Evolutionary conservation across 1,284 basidiomycete species (phyloP).

Genomic region (Chondrostereum purpureum): DNA sequence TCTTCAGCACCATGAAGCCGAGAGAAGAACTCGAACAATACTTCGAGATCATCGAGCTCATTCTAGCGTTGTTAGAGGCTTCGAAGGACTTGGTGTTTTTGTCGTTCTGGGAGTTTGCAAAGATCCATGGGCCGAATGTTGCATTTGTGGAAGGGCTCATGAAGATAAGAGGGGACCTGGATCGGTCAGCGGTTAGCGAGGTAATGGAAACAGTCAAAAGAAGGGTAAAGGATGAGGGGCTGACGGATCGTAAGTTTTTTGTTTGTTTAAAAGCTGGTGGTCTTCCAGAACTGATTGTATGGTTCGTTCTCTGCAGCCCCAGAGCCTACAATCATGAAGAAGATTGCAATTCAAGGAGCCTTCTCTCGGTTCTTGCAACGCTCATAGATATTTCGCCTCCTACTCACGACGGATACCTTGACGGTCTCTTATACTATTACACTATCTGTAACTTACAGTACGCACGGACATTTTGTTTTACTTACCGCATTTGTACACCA

Average conservation of each 20-base stretch:
- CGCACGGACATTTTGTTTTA: not conserved
- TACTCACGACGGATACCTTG: not conserved
- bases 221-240: conserved; percentile 84
- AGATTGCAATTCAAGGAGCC: conserved; percentile 67
- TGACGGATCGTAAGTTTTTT: conserved; percentile 71
- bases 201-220: conserved; percentile 93
- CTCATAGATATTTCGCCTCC: not conserved
- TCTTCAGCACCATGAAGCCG: conserved; percentile 79
- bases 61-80: conserved; percentile 81
- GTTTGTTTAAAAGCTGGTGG: no score
- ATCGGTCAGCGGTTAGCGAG: conserved; percentile 80
- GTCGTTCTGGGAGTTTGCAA: conserved; percentile 95
- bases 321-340: conserved; percentile 84
- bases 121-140: conserved; percentile 89
- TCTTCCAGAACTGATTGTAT: conserved; percentile 10
- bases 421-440: not conserved
- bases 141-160: conserved; percentile 88
- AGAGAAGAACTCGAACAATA: conserved; percentile 75
- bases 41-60: conserved; percentile 85
- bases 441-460: not conserved
- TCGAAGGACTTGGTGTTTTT: conserved; percentile 92
- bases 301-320: conserved; percentile 40
- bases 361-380: conserved; percentile 58
- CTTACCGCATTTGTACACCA: no score
- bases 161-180: conserved; percentile 86